Evolutionary conservation across 768 basidiomycete genomes (phyloP).

Genomic region (Suillus alpinus): DNA sequence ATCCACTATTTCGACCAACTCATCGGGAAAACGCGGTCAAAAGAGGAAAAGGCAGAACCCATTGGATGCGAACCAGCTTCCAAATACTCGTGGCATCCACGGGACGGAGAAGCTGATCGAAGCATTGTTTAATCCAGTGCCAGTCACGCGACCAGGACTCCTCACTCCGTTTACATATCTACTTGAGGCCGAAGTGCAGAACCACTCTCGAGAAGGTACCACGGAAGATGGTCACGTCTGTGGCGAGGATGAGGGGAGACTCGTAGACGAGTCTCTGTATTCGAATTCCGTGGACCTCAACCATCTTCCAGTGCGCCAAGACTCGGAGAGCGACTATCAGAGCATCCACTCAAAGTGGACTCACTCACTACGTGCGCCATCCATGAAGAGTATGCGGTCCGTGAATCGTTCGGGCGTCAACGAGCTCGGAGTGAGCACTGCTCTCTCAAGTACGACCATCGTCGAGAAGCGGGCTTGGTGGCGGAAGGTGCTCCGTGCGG

Average conservation of each 20-base stretch:
- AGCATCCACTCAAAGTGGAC: slow-evolving; percentile 26
- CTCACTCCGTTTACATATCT: slow-evolving; percentile 39
- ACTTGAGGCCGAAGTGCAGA: slow-evolving; percentile 19
- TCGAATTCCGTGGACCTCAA: slow-evolving; percentile 17
- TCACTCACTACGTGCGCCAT: slow-evolving; percentile 5
- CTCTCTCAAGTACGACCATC: background rate
- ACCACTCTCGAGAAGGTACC: background rate
- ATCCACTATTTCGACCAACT: slow-evolving; percentile 23
- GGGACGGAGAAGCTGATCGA: slow-evolving; percentile 76
- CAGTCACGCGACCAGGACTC: slow-evolving; percentile 30
- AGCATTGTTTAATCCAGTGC: slow-evolving; percentile 72
- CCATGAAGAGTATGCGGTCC: slow-evolving; percentile 21
- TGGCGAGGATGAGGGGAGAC: background rate
- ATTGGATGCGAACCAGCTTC: slow-evolving; percentile 38
- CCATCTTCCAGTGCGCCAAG: background rate
- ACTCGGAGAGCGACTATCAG: slow-evolving; percentile 26
- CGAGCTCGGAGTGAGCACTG: slow-evolving; percentile 3
- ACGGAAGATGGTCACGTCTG: background rate
- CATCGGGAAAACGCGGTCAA: slow-evolving; percentile 3
- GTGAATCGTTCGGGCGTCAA: slow-evolving; percentile 4
- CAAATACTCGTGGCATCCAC: slow-evolving; percentile 53
- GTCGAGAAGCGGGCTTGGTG: slow-evolving; percentile 28
- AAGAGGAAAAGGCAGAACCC: slow-evolving; percentile 24
- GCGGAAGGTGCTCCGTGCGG: slow-evolving; percentile 26
- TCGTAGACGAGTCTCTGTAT: slow-evolving; percentile 21